These are phyloP conservation scores for Lophium mytilinum DNA, from an alignment of 495 filamentous ascomycete genomes.

Conservation along the genomic window DNA sequence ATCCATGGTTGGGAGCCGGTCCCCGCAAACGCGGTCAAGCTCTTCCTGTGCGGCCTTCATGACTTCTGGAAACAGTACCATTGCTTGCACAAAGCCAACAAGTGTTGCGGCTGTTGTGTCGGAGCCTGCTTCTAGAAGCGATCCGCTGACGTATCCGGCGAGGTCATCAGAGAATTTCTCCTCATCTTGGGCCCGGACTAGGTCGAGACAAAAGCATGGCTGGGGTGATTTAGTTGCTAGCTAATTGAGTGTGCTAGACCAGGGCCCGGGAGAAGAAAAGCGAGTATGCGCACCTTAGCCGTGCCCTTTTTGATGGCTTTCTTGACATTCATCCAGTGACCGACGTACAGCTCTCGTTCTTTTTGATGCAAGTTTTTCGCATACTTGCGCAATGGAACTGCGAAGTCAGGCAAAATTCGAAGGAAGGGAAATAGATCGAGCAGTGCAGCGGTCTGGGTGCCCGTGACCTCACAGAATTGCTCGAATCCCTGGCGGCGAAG, in stretches of 20 bases:
- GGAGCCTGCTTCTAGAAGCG: constrained; percentile 4
- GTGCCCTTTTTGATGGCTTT: constrained; percentile 26
- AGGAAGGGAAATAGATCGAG: constrained; percentile 41
- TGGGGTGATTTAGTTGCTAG: no score
- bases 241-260: constrained; percentile 1
- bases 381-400: constrained; percentile 29
- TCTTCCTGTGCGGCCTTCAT: constrained; percentile 13
- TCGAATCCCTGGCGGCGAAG: constrained; percentile 32
- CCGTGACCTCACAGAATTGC: constrained; percentile 38
- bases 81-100: not conserved
- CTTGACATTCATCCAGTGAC: constrained; percentile 37
- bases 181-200: constrained; percentile 13
- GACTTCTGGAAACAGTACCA: constrained; percentile 5
- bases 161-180: constrained; percentile 37
- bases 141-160: constrained; percentile 32
- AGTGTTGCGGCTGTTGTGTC: constrained; percentile 4
- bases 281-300: constrained; percentile 17
- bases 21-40: constrained; percentile 1
- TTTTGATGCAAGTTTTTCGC: constrained; percentile 27
- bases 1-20: constrained; percentile 15
- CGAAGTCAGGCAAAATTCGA: constrained; percentile 36
- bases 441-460: constrained; percentile 36
- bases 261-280: constrained; percentile 5
- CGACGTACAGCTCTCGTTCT: constrained; percentile 32
- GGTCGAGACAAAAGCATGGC: constrained; percentile 27